A percentile compares a stretch with the other conserved stretches of the same genome.
phyloP scores from a whole-genome alignment of 352 stramenopile genomes.

The Pythium aristosporum region DNA sequence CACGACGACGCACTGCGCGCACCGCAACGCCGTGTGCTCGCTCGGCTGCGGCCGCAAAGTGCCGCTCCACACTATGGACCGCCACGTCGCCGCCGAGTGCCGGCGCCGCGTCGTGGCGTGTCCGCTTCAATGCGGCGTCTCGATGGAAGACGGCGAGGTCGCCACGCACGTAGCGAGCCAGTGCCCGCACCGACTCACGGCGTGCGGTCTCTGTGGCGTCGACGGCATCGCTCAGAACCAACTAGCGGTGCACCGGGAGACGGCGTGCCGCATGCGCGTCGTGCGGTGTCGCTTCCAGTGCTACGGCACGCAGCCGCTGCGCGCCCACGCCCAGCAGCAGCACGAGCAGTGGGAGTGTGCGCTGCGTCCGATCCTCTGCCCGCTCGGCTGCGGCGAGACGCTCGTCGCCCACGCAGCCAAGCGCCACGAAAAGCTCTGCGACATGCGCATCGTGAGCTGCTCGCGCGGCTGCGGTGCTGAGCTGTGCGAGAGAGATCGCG shows the following conservation, averaged over 20 bases:
- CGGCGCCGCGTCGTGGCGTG: conserved; percentile 43
- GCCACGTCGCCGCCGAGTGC: conserved; percentile 41
- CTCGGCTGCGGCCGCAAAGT: conserved; percentile 53
- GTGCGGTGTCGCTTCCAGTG: conserved; percentile 54
- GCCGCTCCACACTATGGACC: conserved; percentile 42
- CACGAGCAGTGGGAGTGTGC: conserved; percentile 68
- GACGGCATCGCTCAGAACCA: conserved; percentile 32
- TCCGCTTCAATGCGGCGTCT: conserved; percentile 27
- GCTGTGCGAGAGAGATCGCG: conserved; percentile 52
- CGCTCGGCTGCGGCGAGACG: conserved; percentile 55
- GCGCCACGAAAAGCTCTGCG: conserved; percentile 51
- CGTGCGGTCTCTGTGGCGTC: conserved; percentile 57
- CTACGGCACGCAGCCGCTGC: conserved; percentile 40
- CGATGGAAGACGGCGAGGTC: conserved; percentile 40
- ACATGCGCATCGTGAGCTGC: conserved; percentile 64
- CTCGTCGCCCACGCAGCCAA: conserved; percentile 51
- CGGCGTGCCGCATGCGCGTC: conserved; percentile 58
- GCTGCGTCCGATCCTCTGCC: conserved; percentile 61
- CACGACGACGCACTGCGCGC: conserved; percentile 30
- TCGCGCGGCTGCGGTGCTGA: conserved; percentile 55
- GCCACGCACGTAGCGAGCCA: conserved; percentile 30
- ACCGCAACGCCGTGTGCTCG: conserved; percentile 37
- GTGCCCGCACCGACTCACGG: conserved; percentile 45
- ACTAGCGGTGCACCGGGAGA: conserved; percentile 41
- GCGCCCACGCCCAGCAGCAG: conserved; percentile 51